Base-by-base conservation (phyloP, 2,329 filamentous ascomycete species). In the Dactylellina drechsleri region DNA sequence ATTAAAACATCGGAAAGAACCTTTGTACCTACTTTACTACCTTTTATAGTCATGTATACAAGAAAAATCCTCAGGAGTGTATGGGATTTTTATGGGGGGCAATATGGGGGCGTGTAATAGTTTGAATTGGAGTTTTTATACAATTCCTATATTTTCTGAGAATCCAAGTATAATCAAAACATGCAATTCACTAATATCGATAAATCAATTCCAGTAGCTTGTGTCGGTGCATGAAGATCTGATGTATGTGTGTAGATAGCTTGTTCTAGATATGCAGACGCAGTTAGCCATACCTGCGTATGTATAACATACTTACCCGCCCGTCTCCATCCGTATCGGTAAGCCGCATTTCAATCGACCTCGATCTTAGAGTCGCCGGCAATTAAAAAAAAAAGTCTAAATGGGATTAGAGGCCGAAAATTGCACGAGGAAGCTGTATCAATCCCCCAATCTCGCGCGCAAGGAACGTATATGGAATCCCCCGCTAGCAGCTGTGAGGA, bases 41-140 rank as follows among this genome's bases (percentile, higher is more conserved):
- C 43, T 6, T 47, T 18, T 53, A 31, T 26, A 26, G 16, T 59
- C 43, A 71, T 65, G 52, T 71, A 71, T 71, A 71, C 58, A 71
- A 58, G 18, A 20, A 31, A n/a, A 31, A 31, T 40, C 47, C 53
- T 58, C 28, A n/a, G 53, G 53, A 15, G 45, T 15, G 18, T 36
- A 28, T 36, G 43, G 28, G 41, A 15, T 15, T 52, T 13, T 36
- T 36, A 7, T 13, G 1, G 45, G 10, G 28, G 45, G 10, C 23
- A 50, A 50, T 57, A 54, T 31, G 54, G 31, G 41, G 40, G 31
- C n/a, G 54, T n/a, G n/a, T 15, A 10, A 49, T 56, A 40, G 4
- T 31, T 62, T 57, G 40, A 54, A 57, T 18, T 47, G 18, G 41
- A 60, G 49, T 59, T 36, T 36, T 36, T 36, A 36, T 36, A 28